Evolutionary conservation across 2,329 filamentous ascomycete species (phyloP).

Genomic region (Fusarium sp.): DNA sequence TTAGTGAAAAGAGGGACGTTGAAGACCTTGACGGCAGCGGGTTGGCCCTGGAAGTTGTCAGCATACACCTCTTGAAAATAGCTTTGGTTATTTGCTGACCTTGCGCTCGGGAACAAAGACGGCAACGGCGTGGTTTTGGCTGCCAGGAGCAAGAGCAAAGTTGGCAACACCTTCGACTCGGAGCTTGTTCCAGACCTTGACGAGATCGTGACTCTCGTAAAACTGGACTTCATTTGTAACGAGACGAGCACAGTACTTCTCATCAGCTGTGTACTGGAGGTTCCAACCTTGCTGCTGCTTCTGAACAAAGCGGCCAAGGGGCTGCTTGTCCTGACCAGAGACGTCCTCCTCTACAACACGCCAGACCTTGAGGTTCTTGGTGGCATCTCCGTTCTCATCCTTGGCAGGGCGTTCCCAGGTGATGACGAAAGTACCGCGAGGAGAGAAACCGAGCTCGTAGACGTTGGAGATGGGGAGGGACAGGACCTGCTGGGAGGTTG

Average conservation of each 20-base stretch:
- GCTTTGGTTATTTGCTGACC: slow-evolving; percentile 57
- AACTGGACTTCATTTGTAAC: slow-evolving; percentile 99
- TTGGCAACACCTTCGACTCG: slow-evolving; percentile 88
- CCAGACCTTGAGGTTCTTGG: slow-evolving; percentile 98
- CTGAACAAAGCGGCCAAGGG: slow-evolving; percentile 91
- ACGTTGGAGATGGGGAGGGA: slow-evolving; percentile 83
- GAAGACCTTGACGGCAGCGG: slow-evolving; percentile 92
- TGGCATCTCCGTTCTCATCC: slow-evolving; percentile 91
- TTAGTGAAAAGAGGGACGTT: slow-evolving; percentile 86
- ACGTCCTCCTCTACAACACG: slow-evolving; percentile 76
- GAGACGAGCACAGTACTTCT: slow-evolving; percentile 89
- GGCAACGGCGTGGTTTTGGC: slow-evolving; percentile 86
- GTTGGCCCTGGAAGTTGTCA: slow-evolving; percentile 74
- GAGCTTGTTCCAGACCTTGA: slow-evolving; percentile 93
- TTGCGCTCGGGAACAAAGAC: slow-evolving; percentile 97
- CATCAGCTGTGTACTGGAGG: slow-evolving; percentile 93
- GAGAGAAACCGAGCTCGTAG: slow-evolving; percentile 95
- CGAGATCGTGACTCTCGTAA: slow-evolving; percentile 86
- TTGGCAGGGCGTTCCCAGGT: slow-evolving; percentile 96
- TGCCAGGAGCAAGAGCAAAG: slow-evolving; percentile 87
- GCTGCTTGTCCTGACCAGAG: slow-evolving; percentile 71
- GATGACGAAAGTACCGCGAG: slow-evolving; percentile 89
- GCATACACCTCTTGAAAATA: neutral
- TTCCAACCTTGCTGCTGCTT: slow-evolving; percentile 97
- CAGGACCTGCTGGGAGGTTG: slow-evolving; percentile 76